Conservation (phyloP, 371 early-diverging fungal genomes). For the Saksenaea vasiformis region DNA sequence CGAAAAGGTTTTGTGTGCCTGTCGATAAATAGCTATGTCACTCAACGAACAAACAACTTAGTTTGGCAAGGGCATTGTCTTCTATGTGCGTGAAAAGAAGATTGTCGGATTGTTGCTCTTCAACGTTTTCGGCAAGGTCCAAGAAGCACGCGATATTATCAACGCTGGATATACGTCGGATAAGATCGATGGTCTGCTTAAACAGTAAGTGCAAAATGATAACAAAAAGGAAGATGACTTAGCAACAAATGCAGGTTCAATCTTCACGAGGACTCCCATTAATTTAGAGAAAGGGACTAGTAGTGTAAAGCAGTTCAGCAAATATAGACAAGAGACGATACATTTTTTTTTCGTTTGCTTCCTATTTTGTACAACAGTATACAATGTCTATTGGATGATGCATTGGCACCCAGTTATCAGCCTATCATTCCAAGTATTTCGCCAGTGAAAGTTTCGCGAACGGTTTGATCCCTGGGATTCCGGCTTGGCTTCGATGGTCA, state of each 20-base stretch:
- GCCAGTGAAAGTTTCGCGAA: neutral
- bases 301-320: no score
- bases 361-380: neutral
- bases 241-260: neutral
- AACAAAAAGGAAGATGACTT: neutral
- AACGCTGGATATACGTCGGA: constrained; percentile 46
- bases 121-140: constrained; percentile 73
- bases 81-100: constrained; percentile 66
- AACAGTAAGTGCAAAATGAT: constrained; percentile 30
- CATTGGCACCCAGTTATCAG: neutral
- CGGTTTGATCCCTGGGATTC: neutral
- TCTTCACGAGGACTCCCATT: neutral
- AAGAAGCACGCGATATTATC: constrained; percentile 72
- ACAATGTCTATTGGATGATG: neutral
- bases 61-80: constrained; percentile 74
- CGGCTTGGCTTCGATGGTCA: neutral
- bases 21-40: neutral
- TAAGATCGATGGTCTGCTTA: constrained; percentile 45
- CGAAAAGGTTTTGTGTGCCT: constrained; percentile 25
- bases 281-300: neutral
- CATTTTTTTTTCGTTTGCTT: no score
- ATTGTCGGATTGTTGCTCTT: constrained; percentile 71
- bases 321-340: no score
- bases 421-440: neutral
- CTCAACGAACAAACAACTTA: constrained; percentile 36